A percentile compares a stretch with the other conserved stretches of the same genome.
Conservation (phyloP, 441 rosid species). For the Pelargonium myrrhifolium region DNA sequence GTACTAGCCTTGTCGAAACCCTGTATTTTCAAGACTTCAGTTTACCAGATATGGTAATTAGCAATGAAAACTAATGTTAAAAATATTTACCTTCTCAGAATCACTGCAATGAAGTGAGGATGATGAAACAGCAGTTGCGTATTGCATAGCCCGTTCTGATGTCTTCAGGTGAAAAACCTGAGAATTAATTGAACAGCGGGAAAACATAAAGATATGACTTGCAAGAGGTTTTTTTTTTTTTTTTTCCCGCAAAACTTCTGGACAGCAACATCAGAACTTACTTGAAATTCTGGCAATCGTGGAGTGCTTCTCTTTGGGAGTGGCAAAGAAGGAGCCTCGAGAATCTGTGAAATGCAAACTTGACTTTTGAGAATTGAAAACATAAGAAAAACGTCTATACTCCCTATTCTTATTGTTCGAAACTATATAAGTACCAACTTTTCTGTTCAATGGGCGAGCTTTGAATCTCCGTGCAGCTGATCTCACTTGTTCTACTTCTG, state of each 20-base stretch:
- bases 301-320: constrained; percentile 61
- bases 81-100: constrained; percentile 43
- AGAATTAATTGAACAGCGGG: constrained; percentile 15
- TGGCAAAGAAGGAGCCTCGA: constrained; percentile 72
- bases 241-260: neutral
- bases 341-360: constrained; percentile 47
- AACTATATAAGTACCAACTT: constrained; percentile 37
- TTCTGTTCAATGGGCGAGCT: constrained; percentile 86
- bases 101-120: constrained; percentile 33
- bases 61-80: neutral
- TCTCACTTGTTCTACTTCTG: constrained; percentile 34
- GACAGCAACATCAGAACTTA: constrained; percentile 24
- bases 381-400: too few species aligned
- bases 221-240: neutral
- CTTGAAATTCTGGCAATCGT: constrained; percentile 70
- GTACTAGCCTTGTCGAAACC: constrained; percentile 32
- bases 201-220: neutral
- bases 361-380: neutral
- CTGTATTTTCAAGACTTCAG: constrained; percentile 28
- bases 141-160: constrained; percentile 73
- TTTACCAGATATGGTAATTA: constrained; percentile 6
- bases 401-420: constrained; percentile 5
- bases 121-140: constrained; percentile 42
- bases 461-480: constrained; percentile 47
- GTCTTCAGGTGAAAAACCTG: constrained; percentile 88